phyloP scores from a whole-genome alignment of 2,329 filamentous ascomycete species.

The Penicillium sp. region DNA sequence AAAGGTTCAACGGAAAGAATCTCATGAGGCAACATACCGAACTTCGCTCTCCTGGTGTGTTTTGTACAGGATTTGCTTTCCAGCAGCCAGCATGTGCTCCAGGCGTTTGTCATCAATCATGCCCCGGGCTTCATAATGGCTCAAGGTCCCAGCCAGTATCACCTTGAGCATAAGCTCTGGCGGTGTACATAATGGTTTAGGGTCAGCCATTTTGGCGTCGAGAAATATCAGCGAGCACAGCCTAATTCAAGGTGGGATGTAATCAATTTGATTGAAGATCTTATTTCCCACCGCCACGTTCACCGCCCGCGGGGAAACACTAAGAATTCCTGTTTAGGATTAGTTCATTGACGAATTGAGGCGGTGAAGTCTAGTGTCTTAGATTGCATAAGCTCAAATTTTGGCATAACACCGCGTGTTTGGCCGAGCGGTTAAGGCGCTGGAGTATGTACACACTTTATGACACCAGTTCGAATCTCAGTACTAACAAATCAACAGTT shows the following conservation, averaged over 20 bases:
- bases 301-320: conserved; percentile 5
- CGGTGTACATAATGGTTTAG: conserved; percentile 43
- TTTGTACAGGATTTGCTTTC: conserved; percentile 61
- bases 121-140: conserved; percentile 61
- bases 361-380: background rate
- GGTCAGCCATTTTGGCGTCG: conserved; percentile 34
- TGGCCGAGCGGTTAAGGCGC: background rate
- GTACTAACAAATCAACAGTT: background rate
- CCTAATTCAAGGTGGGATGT: conserved; percentile 11
- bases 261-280: conserved; percentile 5
- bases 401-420: background rate
- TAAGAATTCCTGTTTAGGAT: background rate
- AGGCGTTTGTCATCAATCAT: conserved; percentile 61
- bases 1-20: background rate
- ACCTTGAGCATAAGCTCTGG: conserved; percentile 51
- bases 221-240: background rate
- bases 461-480: background rate
- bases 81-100: conserved; percentile 58
- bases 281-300: conserved; percentile 7
- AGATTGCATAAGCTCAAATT: too few relatives aligned
- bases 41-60: conserved; percentile 58
- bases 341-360: background rate
- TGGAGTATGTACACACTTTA: background rate
- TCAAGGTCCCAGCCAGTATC: conserved; percentile 48
- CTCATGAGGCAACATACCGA: conserved; percentile 35